Base-by-base conservation (phyloP, 148 eudicot species). In the Camellia granthamiana region DNA sequence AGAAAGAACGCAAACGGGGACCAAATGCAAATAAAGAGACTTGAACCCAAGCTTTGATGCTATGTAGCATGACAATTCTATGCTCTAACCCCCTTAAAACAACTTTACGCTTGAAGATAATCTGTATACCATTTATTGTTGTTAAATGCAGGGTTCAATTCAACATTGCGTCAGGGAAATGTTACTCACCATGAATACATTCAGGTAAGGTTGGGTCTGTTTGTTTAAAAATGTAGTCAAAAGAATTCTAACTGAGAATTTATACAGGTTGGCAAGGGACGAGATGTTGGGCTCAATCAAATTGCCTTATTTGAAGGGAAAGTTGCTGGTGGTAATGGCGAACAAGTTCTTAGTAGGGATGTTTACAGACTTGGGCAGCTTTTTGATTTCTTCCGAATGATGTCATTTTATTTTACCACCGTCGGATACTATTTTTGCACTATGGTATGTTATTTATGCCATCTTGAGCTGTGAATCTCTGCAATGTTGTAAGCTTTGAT, bases 271-370 rank as follows among this genome's bases (percentile, higher is more conserved):
- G 99, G 99, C 80, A 97, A 97, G 88, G 99, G 99, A 52, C 84
- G 99, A 84, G 99, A 97, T 88, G 99, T 97, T 52, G 98, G 99
- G 82, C 95, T 97, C 82, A 94, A 97, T 89, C 99, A 97, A 81
- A 97, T 97, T 80, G 99, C 99, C 41, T 46, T 97, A 38, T 97
- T 96, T 79, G 99, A 94, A 88, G 99, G 99, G 46, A 97, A 97
- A 87, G 99, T 97, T 83, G 98, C 99, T 74, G 94, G 99, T 63
- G 99, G 98, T 51, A 97, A 97, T 81, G 98, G 99, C 81, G 99
- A 97, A 88, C 99, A 97, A 92, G 96, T 97, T 84, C 95, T 97
- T 72, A 97, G 99, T 82, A 90, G 99, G 78, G 99, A 97, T 84
- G 88, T 97, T 73, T 94, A 91, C 87, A 87, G 99, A 83, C 95